These are phyloP conservation scores for Candida glucosophila DNA, from an alignment of 1,139 yeast genomes.

Conservation along the genomic window DNA sequence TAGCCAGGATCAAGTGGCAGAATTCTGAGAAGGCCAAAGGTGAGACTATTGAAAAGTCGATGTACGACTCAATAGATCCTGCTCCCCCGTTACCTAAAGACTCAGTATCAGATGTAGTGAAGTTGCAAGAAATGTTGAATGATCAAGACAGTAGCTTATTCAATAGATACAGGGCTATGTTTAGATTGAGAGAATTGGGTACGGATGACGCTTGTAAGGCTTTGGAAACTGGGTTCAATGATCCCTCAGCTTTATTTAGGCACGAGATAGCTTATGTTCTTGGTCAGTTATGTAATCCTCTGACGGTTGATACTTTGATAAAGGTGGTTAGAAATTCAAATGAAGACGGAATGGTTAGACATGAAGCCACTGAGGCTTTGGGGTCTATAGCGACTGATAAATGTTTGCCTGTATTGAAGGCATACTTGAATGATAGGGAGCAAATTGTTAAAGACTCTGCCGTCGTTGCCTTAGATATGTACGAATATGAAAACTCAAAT, in stretches of 20 bases:
- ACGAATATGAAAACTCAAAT: constrained; percentile 84
- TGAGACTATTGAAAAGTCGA: constrained; percentile 68
- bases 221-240: constrained; percentile 81
- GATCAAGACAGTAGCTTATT: constrained; percentile 74
- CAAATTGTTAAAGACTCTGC: constrained; percentile 94
- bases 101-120: constrained; percentile 46
- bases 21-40: constrained; percentile 52
- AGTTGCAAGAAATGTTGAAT: constrained; percentile 61
- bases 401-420: constrained; percentile 77
- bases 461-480: constrained; percentile 95
- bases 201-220: constrained; percentile 90
- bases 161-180: constrained; percentile 97
- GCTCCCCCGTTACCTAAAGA: constrained; percentile 89
- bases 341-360: constrained; percentile 98
- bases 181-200: constrained; percentile 91
- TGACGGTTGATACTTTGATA: constrained; percentile 79
- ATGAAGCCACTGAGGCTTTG: constrained; percentile 98
- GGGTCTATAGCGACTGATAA: constrained; percentile 98
- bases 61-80: constrained; percentile 87
- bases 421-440: constrained; percentile 73
- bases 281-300: constrained; percentile 94
- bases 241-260: constrained; percentile 87
- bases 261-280: constrained; percentile 98
- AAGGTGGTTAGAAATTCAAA: constrained; percentile 65
- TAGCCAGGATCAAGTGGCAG: constrained; percentile 92